Evolutionary conservation across 768 basidiomycete genomes (phyloP), one percentile per base, ranked within the genome.

Genomic region (Paxillus involutus): DNA sequence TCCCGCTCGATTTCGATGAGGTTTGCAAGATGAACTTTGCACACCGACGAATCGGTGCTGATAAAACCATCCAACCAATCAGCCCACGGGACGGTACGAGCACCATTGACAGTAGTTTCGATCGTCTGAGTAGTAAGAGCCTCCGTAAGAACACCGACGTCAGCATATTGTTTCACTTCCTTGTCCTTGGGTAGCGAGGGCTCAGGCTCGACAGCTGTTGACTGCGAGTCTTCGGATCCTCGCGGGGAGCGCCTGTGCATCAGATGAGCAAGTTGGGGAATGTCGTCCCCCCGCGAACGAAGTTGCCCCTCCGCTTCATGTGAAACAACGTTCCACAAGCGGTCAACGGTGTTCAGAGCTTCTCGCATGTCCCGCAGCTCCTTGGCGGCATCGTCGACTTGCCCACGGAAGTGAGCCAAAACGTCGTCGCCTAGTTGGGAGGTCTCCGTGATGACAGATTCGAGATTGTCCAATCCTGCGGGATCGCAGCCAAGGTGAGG

Each of bases 181-280:
- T 60, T 58, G 12, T 45, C 57, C 47, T 66, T 69, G 12, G 49
- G 19, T 1, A 53, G 33, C 6, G 32, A 41, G 6, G 24, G 36
- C 49, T 64, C 62, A 41, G 61, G 37, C 19, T 58, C 61, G 24
- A 86, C 82, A 16, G 76, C 76, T 0, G 86, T 88, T 21, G 63
- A 63, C 49, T 83, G 79, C 1, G 87, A 88, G 64, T 87, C 85
- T 62, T 81, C 80, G n/a, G 87, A 88, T 45, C 81, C 85, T 50
- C 84, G 77, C 13, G 80, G 75, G 1, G 68, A 66, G n/a, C 73
- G 71, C 39, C 76, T 73, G 39, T 65, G 59, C 49, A 52, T 50
- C 52, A 63, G 39, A 21, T 35, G 53, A 32, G 46, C 44, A 37
- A 67, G 45, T 33, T 36, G 53, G 47, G 56, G 50, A 19, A 33